Conservation (phyloP, 2,329 filamentous ascomycete species). For the Trichoderma citrinoviride region DNA sequence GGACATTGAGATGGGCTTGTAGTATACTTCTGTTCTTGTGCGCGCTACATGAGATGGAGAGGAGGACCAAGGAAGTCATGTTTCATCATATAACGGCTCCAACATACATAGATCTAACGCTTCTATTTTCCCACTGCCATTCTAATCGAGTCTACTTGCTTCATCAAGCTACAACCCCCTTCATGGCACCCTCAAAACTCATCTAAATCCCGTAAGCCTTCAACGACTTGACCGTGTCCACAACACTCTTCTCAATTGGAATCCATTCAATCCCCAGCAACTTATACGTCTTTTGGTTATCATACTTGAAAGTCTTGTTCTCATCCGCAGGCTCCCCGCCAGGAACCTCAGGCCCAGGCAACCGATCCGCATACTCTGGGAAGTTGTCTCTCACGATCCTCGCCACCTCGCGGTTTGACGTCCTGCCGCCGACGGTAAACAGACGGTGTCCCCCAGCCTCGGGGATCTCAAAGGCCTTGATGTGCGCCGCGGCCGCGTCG, state of each 20-base stretch:
- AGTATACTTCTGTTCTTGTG: neutral
- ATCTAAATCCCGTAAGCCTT: slow-evolving; percentile 41
- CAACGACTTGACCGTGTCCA: slow-evolving; percentile 63
- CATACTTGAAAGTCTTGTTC: slow-evolving; percentile 49
- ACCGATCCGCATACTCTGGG: slow-evolving; percentile 46
- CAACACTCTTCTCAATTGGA: slow-evolving; percentile 58
- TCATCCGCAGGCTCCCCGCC: slow-evolving; percentile 44
- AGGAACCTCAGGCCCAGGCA: slow-evolving; percentile 45
- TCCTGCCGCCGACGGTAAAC: slow-evolving; percentile 49
- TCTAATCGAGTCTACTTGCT: neutral
- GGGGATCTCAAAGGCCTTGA: slow-evolving; percentile 49
- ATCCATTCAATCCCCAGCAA: slow-evolving; percentile 63
- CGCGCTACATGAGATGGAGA: neutral
- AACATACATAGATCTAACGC: neutral
- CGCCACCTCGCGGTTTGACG: slow-evolving; percentile 46
- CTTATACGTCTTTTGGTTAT: slow-evolving; percentile 58
- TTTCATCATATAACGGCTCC: neutral
- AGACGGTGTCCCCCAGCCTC: slow-evolving; percentile 51
- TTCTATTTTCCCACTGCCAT: neutral
- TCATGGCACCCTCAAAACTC: neutral
- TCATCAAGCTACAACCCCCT: neutral
- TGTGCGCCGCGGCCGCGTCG: slow-evolving; percentile 53
- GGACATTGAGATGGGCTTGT: too few species aligned
- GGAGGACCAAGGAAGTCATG: neutral
- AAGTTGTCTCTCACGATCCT: slow-evolving; percentile 47